Evolutionary conservation across 345 rosid species (phyloP), one percentile per base, ranked within the genome.

Genomic region (Odontarrhena argentea): DNA sequence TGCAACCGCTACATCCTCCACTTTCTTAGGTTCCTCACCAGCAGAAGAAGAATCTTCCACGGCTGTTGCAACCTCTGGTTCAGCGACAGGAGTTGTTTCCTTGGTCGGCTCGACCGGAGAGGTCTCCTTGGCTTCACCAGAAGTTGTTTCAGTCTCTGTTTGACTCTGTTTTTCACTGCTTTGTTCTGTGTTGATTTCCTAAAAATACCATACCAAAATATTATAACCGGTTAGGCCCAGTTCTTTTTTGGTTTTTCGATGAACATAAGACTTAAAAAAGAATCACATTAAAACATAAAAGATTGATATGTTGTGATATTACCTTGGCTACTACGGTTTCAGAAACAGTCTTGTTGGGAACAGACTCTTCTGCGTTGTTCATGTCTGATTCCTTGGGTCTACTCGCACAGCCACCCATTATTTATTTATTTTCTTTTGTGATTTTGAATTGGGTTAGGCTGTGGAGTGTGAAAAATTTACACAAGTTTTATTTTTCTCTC

Each of bases 351-450:
- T 77, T 58, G 63, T 55, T 58, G 18, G 68, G 74, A 69, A 56
- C 40, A 32, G 78, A 69, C 71, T 61, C 55, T 56, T 73, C 65
- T 30, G 52, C 63, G 42, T 76, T 72, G 60, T 72, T 68, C 66
- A 65, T 34, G 64, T 69, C 76, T 38, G 65, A 70, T 75, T 74
- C 83, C 79, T 76, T 81, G 9, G 83, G 85, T 76, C 54, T 74
- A 74, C 81, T 81, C 71, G 81, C 83, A 65, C 83, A 81, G 69
- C 85, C 85, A 59, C 89, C 86, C 89, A 82, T 82, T 58, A 50
- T 75, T 32, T 8, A 8, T 56, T 38, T 46, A 22, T 13, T 42
- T 38, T 47, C 56, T 57, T 56, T 43, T n/a, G 40, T 47, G 65
- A 34, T 71, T 64, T 64, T 49, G 24, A 1, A n/a, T 64, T 54